phyloP scores from a whole-genome alignment of 495 filamentous ascomycete species.

The Neurospora tetrasperma region DNA sequence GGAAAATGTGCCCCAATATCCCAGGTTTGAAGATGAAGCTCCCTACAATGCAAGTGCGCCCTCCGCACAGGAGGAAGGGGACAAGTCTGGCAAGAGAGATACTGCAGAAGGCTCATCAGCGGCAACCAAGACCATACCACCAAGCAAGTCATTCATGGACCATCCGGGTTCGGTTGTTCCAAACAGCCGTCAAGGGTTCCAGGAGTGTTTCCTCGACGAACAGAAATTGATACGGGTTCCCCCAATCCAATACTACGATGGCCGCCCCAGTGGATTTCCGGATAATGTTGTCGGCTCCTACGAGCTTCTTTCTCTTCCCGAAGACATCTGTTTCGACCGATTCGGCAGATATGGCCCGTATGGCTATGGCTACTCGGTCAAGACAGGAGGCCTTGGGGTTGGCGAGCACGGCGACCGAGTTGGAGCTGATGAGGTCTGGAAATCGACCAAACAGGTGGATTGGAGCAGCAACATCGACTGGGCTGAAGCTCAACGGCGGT shows the following conservation, averaged over 20 bases:
- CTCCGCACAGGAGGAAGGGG: slow-evolving; percentile 11
- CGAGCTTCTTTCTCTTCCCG: slow-evolving; percentile 63
- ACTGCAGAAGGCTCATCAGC: slow-evolving; percentile 58
- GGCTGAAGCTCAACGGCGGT: slow-evolving; percentile 63
- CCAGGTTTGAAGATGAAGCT: slow-evolving; percentile 41
- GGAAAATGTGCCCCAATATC: slow-evolving; percentile 67
- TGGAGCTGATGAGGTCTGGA: slow-evolving; percentile 65
- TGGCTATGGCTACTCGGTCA: slow-evolving; percentile 70
- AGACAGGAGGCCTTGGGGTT: slow-evolving; percentile 67
- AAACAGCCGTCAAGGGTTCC: slow-evolving; percentile 39
- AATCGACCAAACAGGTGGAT: slow-evolving; percentile 54
- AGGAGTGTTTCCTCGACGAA: slow-evolving; percentile 67
- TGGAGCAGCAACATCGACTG: slow-evolving; percentile 60
- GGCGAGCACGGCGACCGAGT: slow-evolving; percentile 72
- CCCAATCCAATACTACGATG: slow-evolving; percentile 55
- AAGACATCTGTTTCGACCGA: slow-evolving; percentile 90
- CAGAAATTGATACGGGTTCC: slow-evolving; percentile 54
- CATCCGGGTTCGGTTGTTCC: slow-evolving; percentile 48
- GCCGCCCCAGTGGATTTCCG: slow-evolving; percentile 71
- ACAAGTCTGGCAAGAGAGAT: slow-evolving; percentile 1
- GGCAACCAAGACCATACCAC: slow-evolving; percentile 57
- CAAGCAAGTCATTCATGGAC: slow-evolving; percentile 56
- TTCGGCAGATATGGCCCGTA: slow-evolving; percentile 85
- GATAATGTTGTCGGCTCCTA: slow-evolving; percentile 75
- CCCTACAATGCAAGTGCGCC: slow-evolving; percentile 24